These are phyloP conservation scores for Protomyces inouyei DNA, from an alignment of 1,139 yeast species.

Conservation along the genomic window DNA sequence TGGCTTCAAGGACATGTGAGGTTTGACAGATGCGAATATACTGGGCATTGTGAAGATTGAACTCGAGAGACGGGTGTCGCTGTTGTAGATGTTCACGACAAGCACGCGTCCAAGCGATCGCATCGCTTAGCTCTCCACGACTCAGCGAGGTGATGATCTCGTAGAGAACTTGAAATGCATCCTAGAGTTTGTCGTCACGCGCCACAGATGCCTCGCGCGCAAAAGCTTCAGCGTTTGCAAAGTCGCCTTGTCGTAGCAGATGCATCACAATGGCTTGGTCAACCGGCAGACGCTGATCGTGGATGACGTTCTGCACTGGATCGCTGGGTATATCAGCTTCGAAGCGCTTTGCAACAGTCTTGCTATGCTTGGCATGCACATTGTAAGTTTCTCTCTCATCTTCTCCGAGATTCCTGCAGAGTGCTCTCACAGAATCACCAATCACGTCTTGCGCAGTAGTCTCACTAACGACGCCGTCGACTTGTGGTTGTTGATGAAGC, in stretches of 20 bases:
- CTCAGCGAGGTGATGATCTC: conserved; percentile 39
- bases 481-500: background rate
- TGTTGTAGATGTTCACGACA: conserved; percentile 35
- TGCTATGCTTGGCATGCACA: conserved; percentile 39
- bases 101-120: conserved; percentile 45
- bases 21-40: too few relatives aligned
- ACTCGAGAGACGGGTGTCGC: conserved; percentile 49
- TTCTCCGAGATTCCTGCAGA: conserved; percentile 27
- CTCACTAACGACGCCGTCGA: background rate
- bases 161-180: conserved; percentile 41
- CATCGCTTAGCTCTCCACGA: conserved; percentile 40
- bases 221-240: conserved; percentile 41
- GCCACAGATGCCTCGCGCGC: conserved; percentile 39
- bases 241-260: conserved; percentile 46
- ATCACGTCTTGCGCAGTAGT: background rate
- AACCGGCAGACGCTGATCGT: conserved; percentile 7
- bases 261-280: conserved; percentile 44
- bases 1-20: too few relatives aligned
- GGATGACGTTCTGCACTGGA: conserved; percentile 27
- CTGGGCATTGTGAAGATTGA: conserved; percentile 60
- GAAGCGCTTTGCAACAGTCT: conserved; percentile 37
- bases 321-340: conserved; percentile 36
- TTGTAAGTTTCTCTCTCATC: conserved; percentile 39
- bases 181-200: conserved; percentile 38
- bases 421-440: background rate